These are phyloP conservation scores for Fermentozyma sake DNA, from an alignment of 1,139 yeast species.

Conservation along the genomic window DNA sequence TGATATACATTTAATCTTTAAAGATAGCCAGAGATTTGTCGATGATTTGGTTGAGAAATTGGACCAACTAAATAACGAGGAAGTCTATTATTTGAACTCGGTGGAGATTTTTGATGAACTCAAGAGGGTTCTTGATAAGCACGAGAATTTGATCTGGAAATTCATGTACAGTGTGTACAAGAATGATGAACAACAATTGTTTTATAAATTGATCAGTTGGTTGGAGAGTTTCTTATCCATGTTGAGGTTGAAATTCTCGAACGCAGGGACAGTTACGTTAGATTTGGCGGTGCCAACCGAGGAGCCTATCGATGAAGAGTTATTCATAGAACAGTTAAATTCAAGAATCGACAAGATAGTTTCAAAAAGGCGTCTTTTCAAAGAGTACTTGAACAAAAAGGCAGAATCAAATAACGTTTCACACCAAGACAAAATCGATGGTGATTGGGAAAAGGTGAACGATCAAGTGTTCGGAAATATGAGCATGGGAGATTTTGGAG, in stretches of 20 bases:
- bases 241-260: conserved; percentile 56
- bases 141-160: conserved; percentile 64
- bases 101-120: conserved; percentile 60
- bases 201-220: conserved; percentile 71
- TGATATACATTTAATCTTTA: conserved; percentile 69
- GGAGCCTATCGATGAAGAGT: conserved; percentile 17
- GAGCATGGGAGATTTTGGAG: conserved; percentile 48
- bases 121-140: conserved; percentile 60
- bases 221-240: conserved; percentile 50
- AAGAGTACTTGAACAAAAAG: conserved; percentile 26
- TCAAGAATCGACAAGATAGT: conserved; percentile 24
- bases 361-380: conserved; percentile 29
- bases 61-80: conserved; percentile 45
- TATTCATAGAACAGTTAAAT: conserved; percentile 29
- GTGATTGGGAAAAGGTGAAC: conserved; percentile 48
- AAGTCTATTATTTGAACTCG: conserved; percentile 40
- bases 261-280: conserved; percentile 42
- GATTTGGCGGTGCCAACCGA: conserved; percentile 24
- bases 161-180: conserved; percentile 74
- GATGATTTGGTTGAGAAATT: conserved; percentile 58
- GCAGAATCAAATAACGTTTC: conserved; percentile 12
- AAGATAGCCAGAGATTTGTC: conserved; percentile 68
- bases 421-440: conserved; percentile 32
- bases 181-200: conserved; percentile 68
- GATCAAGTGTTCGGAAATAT: conserved; percentile 41